A percentile compares a stretch with the other conserved stretches of the same genome.
phyloP scores from a whole-genome alignment of 306 rosid species.

The Delonix regia region DNA sequence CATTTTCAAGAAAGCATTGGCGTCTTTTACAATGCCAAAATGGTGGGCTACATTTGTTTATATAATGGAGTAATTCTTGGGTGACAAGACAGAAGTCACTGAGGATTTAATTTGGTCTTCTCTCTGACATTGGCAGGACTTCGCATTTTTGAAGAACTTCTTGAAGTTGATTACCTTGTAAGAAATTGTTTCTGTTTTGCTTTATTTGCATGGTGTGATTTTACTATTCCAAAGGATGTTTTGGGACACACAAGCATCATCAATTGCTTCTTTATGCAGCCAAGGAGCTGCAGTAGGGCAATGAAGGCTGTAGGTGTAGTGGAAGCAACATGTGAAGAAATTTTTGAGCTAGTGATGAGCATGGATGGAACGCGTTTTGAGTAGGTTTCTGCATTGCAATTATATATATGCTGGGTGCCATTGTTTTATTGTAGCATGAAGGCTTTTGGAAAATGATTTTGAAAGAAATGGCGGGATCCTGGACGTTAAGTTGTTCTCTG shows the following conservation, averaged over 20 bases:
- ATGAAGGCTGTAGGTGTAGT: conserved; percentile 99
- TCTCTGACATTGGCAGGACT: conserved; percentile 68
- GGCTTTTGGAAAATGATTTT: not conserved
- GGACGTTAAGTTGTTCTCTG: not conserved
- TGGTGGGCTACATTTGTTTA: conserved; percentile 50
- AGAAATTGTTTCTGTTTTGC: conserved; percentile 41
- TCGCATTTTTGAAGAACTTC: conserved; percentile 91
- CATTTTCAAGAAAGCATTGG: conserved; percentile 95
- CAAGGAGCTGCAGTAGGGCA: conserved; percentile 97
- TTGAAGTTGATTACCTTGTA: conserved; percentile 98
- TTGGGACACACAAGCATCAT: conserved; percentile 36
- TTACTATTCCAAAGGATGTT: conserved; percentile 23
- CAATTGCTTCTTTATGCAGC: conserved; percentile 66
- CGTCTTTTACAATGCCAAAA: conserved; percentile 97
- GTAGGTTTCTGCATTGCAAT: conserved; percentile 75
- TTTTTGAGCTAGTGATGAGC: conserved; percentile 99
- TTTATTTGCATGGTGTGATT: conserved; percentile 30
- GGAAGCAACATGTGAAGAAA: conserved; percentile 95
- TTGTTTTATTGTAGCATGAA: conserved; percentile 9
- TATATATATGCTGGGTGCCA: conserved; percentile 14
- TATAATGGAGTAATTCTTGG: conserved; percentile 24
- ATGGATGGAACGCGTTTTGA: conserved; percentile 99
- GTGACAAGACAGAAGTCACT: conserved; percentile 23
- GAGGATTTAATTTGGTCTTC: conserved; percentile 31
- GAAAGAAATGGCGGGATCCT: conserved; percentile 16